Evolutionary conservation across 768 basidiomycete genomes (phyloP), one percentile per base, ranked within the genome.

Genomic region (Boletus reticuloceps): DNA sequence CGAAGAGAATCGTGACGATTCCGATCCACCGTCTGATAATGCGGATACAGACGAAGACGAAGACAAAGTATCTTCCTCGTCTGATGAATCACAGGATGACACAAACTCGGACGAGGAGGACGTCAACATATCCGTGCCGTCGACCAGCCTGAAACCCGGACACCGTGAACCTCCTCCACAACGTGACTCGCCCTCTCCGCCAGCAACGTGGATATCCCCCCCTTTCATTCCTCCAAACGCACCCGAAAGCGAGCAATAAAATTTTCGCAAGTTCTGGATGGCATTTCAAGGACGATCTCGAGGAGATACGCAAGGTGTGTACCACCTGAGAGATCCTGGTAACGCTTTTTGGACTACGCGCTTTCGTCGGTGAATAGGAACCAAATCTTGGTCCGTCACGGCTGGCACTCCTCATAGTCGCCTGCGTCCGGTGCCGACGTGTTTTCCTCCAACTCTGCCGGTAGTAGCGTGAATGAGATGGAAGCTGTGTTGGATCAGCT

Each of bases 261-360:
- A 65, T 68, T 9, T 67, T 68, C 75, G 85, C 52, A 85, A 86
- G 68, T 93, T 94, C 65, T 94, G 91, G 91, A 91, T 94, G 90
- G 73, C 82, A 3, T 12, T 94, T 94, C 72, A 82, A 81, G 58
- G 85, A 88, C 44, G 92, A 94, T 68, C 75, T 94, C n/a, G 89
- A 91, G 62, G 79, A 85, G 63, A 85, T 94, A 63, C 83, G 86
- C 32, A 89, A 91, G 79, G 91, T 89, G 50, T 38, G 79, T 55
- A 14, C 5, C 5, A 16, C n/a, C 9, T 32, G 4, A n/a, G 10
- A 12, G 29, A 29, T 11, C n/a, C 1, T 42, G 10, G 14, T 4
- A 27, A 17, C 2, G 5, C n/a, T 22, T 17, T 22, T 17, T 4
- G 45, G 42, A 31, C 38, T 49, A 27, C 50, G 34, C 7, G 4